These are phyloP conservation scores for Scolecobasidium constrictum DNA, from an alignment of 2,329 filamentous ascomycete species.

Conservation along the genomic window DNA sequence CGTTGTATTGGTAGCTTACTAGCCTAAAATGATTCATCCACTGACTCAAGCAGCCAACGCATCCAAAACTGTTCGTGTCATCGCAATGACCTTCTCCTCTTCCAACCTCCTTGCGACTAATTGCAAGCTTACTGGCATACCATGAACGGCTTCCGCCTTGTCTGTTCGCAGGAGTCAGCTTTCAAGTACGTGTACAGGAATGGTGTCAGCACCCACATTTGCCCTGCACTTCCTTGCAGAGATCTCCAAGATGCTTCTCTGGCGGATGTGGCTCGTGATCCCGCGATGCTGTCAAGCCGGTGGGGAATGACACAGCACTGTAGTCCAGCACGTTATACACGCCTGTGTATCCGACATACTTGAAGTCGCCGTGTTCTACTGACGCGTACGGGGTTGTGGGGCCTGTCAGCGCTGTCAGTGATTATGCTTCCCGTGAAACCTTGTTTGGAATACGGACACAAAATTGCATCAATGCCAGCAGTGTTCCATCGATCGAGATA, in stretches of 20 bases:
- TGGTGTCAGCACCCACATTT: constrained; percentile 24
- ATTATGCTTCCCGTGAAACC: not conserved
- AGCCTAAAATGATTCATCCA: too few relatives aligned
- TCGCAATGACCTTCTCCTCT: constrained; percentile 31
- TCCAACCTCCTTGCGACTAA: constrained; percentile 29
- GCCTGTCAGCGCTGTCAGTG: constrained; percentile 13
- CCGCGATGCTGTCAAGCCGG: constrained; percentile 28
- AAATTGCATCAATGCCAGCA: constrained; percentile 32
- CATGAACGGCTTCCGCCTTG: constrained; percentile 26
- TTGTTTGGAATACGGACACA: constrained; percentile 16
- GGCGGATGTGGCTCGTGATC: constrained; percentile 21
- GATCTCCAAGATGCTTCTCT: constrained; percentile 21
- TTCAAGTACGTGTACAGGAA: not conserved
- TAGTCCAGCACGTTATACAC: constrained; percentile 40
- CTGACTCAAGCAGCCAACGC: too few relatives aligned
- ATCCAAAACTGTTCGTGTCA: constrained; percentile 25
- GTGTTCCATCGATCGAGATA: constrained; percentile 36
- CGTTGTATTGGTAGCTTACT: too few relatives aligned
- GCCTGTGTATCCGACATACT: constrained; percentile 34
- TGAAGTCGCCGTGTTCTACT: constrained; percentile 31
- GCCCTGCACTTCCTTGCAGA: constrained; percentile 27
- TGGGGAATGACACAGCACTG: constrained; percentile 33
- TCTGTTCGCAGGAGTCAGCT: constrained; percentile 17
- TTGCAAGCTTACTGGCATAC: constrained; percentile 33
- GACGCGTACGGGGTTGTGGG: constrained; percentile 35